Percentiles rank a stretch among this genome's conserved stretches.
phyloP scores from a whole-genome alignment of 345 rosid genomes.

The Firmiana major region DNA sequence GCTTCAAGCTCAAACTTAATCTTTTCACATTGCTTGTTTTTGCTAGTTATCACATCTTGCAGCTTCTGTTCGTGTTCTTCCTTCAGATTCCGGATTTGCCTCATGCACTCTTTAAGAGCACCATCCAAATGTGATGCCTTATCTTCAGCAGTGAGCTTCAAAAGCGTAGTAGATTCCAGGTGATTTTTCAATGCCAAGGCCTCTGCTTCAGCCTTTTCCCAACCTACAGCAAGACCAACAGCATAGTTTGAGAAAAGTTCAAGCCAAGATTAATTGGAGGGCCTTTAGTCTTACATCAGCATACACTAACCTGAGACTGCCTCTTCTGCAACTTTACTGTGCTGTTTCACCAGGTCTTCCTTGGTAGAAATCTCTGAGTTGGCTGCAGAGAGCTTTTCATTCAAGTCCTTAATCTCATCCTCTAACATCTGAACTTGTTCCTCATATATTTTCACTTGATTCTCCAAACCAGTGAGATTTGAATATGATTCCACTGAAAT shows the following conservation, averaged over 20 bases:
- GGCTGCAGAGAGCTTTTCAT: conserved; percentile 70
- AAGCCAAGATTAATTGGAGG: not conserved
- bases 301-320: conserved; percentile 75
- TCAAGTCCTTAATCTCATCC: conserved; percentile 68
- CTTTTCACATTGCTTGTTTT: conserved; percentile 73
- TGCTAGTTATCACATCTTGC: conserved; percentile 56
- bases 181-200: conserved; percentile 79
- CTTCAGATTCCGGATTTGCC: conserved; percentile 84
- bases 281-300: not conserved
- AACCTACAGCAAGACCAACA: conserved; percentile 47
- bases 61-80: conserved; percentile 86
- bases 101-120: conserved; percentile 95
- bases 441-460: conserved; percentile 56
- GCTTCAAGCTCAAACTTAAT: conserved; percentile 72
- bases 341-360: conserved; percentile 86
- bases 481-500: conserved; percentile 84
- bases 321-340: conserved; percentile 98
- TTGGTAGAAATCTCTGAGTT: conserved; percentile 67
- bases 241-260: not conserved
- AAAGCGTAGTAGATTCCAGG: conserved; percentile 79
- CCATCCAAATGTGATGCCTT: conserved; percentile 87
- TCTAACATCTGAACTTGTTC: conserved; percentile 57
- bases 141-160: conserved; percentile 85
- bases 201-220: conserved; percentile 99
- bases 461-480: conserved; percentile 65